Evolutionary conservation across 768 basidiomycete species (phyloP).

Genomic region (Panus rudis): DNA sequence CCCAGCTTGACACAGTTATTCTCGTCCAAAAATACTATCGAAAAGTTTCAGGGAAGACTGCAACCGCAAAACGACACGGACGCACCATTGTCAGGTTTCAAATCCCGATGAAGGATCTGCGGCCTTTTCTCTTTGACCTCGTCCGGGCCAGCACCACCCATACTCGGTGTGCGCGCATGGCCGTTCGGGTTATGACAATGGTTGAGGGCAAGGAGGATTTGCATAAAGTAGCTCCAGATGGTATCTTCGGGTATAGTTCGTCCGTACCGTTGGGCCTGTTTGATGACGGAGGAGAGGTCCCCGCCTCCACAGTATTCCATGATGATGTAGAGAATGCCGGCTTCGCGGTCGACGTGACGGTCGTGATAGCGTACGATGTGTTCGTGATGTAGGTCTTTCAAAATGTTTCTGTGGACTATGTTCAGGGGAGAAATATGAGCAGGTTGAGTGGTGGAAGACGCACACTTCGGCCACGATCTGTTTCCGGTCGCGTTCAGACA

Average conservation of each 20-base stretch:
- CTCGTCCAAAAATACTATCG: conserved; percentile 81
- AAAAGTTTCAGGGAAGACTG: not conserved
- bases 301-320: conserved; percentile 99
- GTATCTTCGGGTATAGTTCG: conserved; percentile 84
- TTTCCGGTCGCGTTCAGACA: conserved; percentile 93
- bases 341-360: conserved; percentile 83
- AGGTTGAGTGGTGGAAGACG: conserved; percentile 24
- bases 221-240: conserved; percentile 94
- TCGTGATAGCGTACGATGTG: conserved; percentile 97
- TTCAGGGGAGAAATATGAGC: conserved; percentile 2
- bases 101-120: conserved; percentile 87
- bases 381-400: conserved; percentile 91
- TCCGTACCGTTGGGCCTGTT: conserved; percentile 60
- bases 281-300: conserved; percentile 85
- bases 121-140: conserved; percentile 45
- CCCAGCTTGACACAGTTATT: conserved; percentile 87
- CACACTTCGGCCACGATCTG: conserved; percentile 99
- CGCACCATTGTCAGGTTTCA: conserved; percentile 96
- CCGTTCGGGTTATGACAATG: conserved; percentile 83
- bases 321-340: conserved; percentile 89
- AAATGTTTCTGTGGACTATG: conserved; percentile 64
- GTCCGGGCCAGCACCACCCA: conserved; percentile 19
- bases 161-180: conserved; percentile 38
- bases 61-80: not conserved
- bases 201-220: conserved; percentile 82